Conservation (phyloP, 1,284 basidiomycete genomes). For the Cutaneotrichosporon dermatis region DNA sequence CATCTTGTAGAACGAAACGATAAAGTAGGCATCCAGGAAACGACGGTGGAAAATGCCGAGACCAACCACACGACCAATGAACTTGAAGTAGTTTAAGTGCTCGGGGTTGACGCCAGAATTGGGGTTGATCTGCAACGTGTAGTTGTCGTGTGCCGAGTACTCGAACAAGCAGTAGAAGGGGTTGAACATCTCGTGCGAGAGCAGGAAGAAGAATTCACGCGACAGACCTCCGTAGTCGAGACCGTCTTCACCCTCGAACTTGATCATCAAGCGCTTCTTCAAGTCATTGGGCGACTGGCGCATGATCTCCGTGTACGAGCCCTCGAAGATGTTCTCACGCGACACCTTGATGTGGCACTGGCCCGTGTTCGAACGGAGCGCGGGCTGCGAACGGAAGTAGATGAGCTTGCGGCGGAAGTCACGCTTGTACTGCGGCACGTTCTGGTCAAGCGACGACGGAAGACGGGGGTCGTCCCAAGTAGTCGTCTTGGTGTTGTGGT, state of each 20-base stretch:
- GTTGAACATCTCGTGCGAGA: conserved; percentile 97
- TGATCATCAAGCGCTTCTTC: conserved; percentile 96
- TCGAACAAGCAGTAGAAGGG: conserved; percentile 99
- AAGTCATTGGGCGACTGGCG: conserved; percentile 81
- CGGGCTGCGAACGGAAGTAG: conserved; percentile 97
- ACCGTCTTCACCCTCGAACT: conserved; percentile 97
- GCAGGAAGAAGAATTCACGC: conserved; percentile 98
- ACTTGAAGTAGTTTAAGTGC: conserved; percentile 99
- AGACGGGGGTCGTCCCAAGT: conserved; percentile 93
- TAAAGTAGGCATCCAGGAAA: conserved; percentile 98
- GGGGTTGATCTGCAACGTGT: conserved; percentile 97
- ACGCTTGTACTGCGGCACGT: conserved; percentile 98
- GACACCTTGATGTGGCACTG: conserved; percentile 97
- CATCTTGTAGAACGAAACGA: conserved; percentile 99
- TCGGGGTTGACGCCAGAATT: conserved; percentile 97
- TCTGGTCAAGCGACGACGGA: conserved; percentile 66
- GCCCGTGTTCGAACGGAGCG: conserved; percentile 78
- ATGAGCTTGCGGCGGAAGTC: conserved; percentile 98
- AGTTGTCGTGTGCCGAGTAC: conserved; percentile 98
- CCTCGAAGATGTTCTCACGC: conserved; percentile 90
- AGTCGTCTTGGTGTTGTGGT: conserved; percentile 88
- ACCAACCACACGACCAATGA: conserved; percentile 90
- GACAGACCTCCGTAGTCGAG: conserved; percentile 97
- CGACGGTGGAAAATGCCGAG: conserved; percentile 97
- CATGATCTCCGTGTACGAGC: conserved; percentile 95